phyloP scores from a whole-genome alignment of 2,329 filamentous ascomycete species.

The Penicillium verrucosum region DNA sequence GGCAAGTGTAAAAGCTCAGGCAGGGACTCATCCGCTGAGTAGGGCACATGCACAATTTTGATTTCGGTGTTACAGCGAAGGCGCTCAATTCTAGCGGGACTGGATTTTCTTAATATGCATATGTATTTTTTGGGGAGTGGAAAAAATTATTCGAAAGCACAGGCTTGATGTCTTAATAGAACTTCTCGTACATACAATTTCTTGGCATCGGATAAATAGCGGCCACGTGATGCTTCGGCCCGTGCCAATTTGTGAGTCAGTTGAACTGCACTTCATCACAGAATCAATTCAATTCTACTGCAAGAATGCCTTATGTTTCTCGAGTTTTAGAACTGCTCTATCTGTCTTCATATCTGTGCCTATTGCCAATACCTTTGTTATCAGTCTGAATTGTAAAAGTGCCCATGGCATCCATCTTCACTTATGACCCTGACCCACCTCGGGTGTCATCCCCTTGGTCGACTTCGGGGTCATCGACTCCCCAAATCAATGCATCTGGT shows the following conservation, averaged over 20 bases:
- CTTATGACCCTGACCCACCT: constrained; percentile 83
- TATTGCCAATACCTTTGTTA: constrained; percentile 14
- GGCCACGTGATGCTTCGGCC: constrained; percentile 19
- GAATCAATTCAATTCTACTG: neutral
- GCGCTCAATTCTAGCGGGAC: neutral
- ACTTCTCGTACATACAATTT: neutral
- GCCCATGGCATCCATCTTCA: constrained; percentile 89
- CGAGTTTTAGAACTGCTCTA: constrained; percentile 1
- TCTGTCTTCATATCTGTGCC: constrained; percentile 2
- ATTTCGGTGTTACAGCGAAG: neutral
- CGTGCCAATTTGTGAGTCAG: constrained; percentile 21
- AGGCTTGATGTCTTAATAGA: neutral
- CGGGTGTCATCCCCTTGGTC: constrained; percentile 90
- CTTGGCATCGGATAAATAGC: neutral
- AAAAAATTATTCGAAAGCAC: constrained; percentile 3
- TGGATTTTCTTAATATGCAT: neutral
- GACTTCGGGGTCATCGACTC: constrained; percentile 50
- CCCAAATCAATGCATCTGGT: constrained; percentile 31
- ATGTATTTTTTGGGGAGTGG: neutral
- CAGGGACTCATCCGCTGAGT: constrained; percentile 29
- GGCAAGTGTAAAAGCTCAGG: constrained; percentile 78
- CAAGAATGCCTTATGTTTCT: constrained; percentile 18
- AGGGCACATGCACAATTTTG: constrained; percentile 3
- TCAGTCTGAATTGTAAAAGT: constrained; percentile 11
- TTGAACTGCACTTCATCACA: constrained; percentile 1